Conservation (phyloP, 352 stramenopile species). For the Phytophthora niederhauseri region DNA sequence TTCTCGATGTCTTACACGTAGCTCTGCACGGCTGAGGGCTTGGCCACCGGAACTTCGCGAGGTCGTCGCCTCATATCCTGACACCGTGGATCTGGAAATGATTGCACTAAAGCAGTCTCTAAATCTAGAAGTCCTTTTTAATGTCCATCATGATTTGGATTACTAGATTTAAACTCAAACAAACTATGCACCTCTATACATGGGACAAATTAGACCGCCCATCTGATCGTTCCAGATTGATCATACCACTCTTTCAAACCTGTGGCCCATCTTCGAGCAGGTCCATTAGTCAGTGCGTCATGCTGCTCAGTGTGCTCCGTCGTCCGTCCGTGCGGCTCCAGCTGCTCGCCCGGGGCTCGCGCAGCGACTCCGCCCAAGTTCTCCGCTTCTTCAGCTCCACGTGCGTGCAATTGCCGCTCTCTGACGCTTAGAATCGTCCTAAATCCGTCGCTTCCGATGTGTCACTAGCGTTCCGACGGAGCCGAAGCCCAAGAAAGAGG, state of each 20-base stretch:
- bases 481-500: conserved; percentile 28
- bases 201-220: conserved; percentile 11
- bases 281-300: conserved; percentile 10
- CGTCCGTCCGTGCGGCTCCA: conserved; percentile 32
- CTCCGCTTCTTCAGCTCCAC: conserved; percentile 48
- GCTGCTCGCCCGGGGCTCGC: conserved; percentile 9
- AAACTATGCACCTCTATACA: background rate
- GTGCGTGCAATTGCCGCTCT: conserved; percentile 28
- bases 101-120: background rate
- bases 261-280: conserved; percentile 39
- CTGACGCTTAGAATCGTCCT: background rate
- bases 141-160: too few species aligned
- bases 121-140: conserved; percentile 15
- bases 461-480: conserved; percentile 22
- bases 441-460: conserved; percentile 4
- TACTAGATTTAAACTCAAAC: background rate
- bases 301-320: conserved; percentile 37
- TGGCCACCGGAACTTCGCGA: conserved; percentile 61
- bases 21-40: conserved; percentile 56
- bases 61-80: conserved; percentile 37
- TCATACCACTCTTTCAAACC: background rate
- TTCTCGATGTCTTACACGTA: conserved; percentile 46
- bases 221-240: background rate
- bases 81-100: conserved; percentile 9
- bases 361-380: conserved; percentile 10